Base-by-base conservation (phyloP, 345 rosid genomes). In the Salix viminalis region DNA sequence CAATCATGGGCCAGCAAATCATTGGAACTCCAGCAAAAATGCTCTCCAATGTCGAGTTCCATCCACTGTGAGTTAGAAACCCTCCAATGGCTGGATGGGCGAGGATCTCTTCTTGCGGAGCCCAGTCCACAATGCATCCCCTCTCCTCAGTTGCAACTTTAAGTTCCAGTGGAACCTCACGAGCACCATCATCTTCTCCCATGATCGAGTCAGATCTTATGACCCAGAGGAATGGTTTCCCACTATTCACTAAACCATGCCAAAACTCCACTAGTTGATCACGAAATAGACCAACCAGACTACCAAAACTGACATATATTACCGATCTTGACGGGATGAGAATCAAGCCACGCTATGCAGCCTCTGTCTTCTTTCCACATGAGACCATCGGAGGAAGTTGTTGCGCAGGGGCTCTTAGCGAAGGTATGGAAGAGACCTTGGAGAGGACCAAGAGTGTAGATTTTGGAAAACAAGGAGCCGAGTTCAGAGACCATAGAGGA, bases 1-100 rank as follows among this genome's bases (percentile, higher is more conserved):
- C 83, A 14, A 84, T 34, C 34, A 71, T 58, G 1, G 87, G 85
- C 81, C 86, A 79, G 16, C 88, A 87, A 6, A 87, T 81, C 84
- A 87, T 75, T 9, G 86, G 82, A 24, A 84, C 81, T 24, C 87
- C 87, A 5, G 77, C 65, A 6, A 41, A 50, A 21, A 86, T 78
- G 5, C 83, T 81, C 77, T 83, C 83, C 84, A 83, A 14, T 24
- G 70, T 71, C 65, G 44, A 41, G 44, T 41, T 41, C 44, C 44
- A 41, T 41, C 44, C 44, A 41, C 44, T 41, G 44, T 41, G 87
- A 81, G 69, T 84, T 61, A 86, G 77, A 79, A 87, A 80, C 61
- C 87, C 86, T 36, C 89, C 86, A 34, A 81, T 71, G 4, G 87
- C 84, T 44, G 77, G 66, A 32, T 87, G 84, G 28, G 68, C 52